Conservation (phyloP, 2,329 filamentous ascomycete genomes). For the Trichoderma pleuroti region DNA sequence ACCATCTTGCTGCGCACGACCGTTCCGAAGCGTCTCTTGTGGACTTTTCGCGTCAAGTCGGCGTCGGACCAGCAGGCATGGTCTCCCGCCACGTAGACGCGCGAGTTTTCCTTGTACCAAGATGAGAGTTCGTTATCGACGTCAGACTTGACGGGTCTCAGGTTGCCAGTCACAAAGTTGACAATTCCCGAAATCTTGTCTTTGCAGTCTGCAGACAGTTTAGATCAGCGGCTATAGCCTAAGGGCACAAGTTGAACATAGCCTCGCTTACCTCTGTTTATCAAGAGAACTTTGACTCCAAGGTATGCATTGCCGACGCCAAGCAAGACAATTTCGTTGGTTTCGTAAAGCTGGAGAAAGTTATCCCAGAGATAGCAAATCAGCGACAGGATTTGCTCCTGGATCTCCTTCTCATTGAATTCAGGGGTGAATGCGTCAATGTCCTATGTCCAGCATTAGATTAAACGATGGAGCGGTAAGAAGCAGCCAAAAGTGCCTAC, state of each 20-base stretch:
- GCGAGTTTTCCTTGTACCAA: constrained; percentile 83
- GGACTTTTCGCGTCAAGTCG: constrained; percentile 56
- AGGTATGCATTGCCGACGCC: constrained; percentile 87
- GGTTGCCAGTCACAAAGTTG: constrained; percentile 74
- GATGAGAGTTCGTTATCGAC: constrained; percentile 65
- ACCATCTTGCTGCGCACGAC: constrained; percentile 50
- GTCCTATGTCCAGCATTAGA: constrained; percentile 35
- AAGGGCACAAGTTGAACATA: background rate
- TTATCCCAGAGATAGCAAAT: constrained; percentile 95
- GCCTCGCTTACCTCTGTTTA: constrained; percentile 62
- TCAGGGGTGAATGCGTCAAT: constrained; percentile 46
- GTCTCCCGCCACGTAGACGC: constrained; percentile 70
- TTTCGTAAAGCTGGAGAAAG: constrained; percentile 75
- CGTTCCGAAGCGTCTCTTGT: constrained; percentile 58
- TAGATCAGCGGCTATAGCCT: constrained; percentile 20
- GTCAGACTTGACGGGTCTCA: constrained; percentile 77
- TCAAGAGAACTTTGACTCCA: constrained; percentile 76
- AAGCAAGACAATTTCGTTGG: constrained; percentile 75
- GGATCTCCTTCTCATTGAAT: constrained; percentile 45
- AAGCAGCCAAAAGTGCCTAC: constrained; percentile 35
- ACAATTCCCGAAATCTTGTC: constrained; percentile 67
- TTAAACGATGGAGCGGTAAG: background rate
- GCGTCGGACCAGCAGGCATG: constrained; percentile 73
- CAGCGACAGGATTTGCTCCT: constrained; percentile 66
- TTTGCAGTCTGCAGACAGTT: constrained; percentile 52